Base-by-base conservation (phyloP, 176 grass and related monocot genomes). In the Oryza glumipatula region DNA sequence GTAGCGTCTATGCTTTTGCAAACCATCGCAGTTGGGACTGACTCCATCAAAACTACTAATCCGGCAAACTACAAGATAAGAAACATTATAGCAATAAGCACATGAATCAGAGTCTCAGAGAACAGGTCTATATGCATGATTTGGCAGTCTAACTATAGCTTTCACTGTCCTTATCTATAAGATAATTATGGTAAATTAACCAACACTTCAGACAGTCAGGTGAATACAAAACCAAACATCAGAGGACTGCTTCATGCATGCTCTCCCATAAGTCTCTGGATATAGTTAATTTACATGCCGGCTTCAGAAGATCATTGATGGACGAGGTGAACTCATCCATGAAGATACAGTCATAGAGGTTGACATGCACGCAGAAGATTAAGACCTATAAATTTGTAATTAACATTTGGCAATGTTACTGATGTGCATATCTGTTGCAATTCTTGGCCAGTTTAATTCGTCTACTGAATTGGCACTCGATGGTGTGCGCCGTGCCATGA, bases 31-130 rank as follows among this genome's bases (percentile, higher is more conserved):
- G 17, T n/a, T 71, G 30, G 17, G 82, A 85, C 66, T 71, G 23
- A n/a, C n/a, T n/a, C n/a, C 35, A 85, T 78, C 65, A 70, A 63
- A 32, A 78, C 41, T 70, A 35, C 23, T 60, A 38, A 46, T 38
- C 43, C 15, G 26, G 66, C 22, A 51, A 41, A 43, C n/a, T 39
- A 24, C 14, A 41, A 24, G 30, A 76, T 7, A 17, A 68, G 26
- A 68, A 64, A 76, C 6, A 43, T 3, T 68, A 30, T 0, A 52
- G 39, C n/a, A 21, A 2, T 7, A 56, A 24, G 21, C 8, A 22
- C 48, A 24, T 30, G 26, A 22, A 74, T 75, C 11, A 23, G n/a
- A n/a, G n/a, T n/a, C n/a, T n/a, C n/a, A n/a, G 54, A 30, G 82
- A 76, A 52, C 33, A 30, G 39, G 82, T 84, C 63, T 41, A 0